Evolutionary conservation across 305 asterid genomes (phyloP), one percentile per base, ranked within the genome.

Genomic region (Plantago rigida): DNA sequence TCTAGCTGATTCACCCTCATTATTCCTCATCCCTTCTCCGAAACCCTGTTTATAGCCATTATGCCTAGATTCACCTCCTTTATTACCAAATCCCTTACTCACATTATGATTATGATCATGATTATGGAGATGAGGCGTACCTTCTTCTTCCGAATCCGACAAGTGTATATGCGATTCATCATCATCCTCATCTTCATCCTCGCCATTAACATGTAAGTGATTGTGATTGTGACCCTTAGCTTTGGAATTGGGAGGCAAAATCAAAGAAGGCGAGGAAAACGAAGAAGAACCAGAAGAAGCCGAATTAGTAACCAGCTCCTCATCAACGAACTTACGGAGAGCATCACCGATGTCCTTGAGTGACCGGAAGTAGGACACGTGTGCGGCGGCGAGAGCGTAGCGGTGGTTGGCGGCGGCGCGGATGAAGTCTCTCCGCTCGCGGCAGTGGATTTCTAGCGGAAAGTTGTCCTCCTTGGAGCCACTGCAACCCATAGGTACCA

Each of bases 351-450:
- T 84, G 56, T 77, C 87, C 69, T 78, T 89, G 47, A 92, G 84
- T 0, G 93, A 89, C 24, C 70, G 82, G 64, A 92, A 92, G 64
- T 89, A 89, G 14, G 96, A 74, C 15, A 89, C 75, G 71, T 92
- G 97, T 8, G 97, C 91, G 22, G 93, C 85, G 13, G 99, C 89
- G 36, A 92, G 82, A 4, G 92, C 88, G 77, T 81, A 92, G 66
- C 97, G 89, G 77, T 89, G 78, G 75, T 83, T 79, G 45, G 95
- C 94, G 72, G 97, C 95, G 56, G 83, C 81, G 73, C 82, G 89
- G 15, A 92, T 73, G 50, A 92, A 79, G 39, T 89, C 91, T 24
- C 81, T 74, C 64, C 99, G 66, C 82, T 86, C 86, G 9, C 85
- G 85, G 73, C 99, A 89, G 31, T 96, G 87, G 48, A 82, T 74